Base-by-base conservation (phyloP, 371 early-diverging fungal species). In the Rhizopus delemar region DNA sequence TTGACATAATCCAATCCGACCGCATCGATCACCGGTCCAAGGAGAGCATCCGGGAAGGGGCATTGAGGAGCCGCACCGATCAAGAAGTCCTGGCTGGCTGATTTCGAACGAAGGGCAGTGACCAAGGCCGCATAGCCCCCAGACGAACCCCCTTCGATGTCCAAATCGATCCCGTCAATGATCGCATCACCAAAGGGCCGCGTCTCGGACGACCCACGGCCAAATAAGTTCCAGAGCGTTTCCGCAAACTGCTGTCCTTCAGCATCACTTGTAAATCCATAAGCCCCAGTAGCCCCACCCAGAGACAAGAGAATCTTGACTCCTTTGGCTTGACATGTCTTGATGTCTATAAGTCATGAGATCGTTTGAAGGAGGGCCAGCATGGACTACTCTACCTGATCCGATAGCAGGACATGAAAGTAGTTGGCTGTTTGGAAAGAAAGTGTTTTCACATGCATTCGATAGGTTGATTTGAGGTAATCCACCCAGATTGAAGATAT, bases 1-100 rank as follows among this genome's bases (percentile, higher is more conserved):
- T 65, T 82, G 33, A 90, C 80, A 65, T 77, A 82, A 74, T 82
- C 86, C 41, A 84, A 80, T 50, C 72, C 71, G 28, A 69, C 77
- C 15, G 63, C 56, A 63, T 78, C 70, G 11, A 84, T 69, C 0
- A 70, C 68, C 8, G 60, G 55, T 6, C 81, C 82, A 12, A 84
- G 59, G 28, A 75, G 68, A 5, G 69, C 73, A 65, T 88, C 90
- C 9, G 90, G 90, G 58, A 74, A 90, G 0, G 86, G 89, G 50
- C 91, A 90, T 62, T 90, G 90, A 3, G 91, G 91, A 1, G 91
- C 89, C 16, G 85, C 85, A 0, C 89, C 78, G 33, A 89, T 77
- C 36, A 84, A 67, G 29, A 60, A 68, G 34, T 68, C 71, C 4
- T 71, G 53, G 45, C 77, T 64, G 3, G 63, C 70, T 4, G 74